Conservation (phyloP, 768 basidiomycete species). For the Phanerochaete sordida region DNA sequence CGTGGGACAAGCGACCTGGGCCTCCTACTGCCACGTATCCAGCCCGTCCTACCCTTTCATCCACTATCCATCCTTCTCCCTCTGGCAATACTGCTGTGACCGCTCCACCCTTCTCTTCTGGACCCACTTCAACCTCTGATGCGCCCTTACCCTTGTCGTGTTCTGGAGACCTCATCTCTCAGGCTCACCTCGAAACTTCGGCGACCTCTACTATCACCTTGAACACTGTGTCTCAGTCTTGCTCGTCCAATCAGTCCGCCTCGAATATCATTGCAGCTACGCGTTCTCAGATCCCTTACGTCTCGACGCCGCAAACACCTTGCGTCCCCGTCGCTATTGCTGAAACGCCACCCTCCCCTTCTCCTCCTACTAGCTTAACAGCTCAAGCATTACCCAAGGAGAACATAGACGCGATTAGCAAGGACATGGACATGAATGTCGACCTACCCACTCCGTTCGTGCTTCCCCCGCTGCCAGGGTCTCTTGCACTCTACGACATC, state of each 20-base stretch:
- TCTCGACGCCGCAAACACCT: too few species aligned
- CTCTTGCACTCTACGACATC: slow-evolving; percentile 50
- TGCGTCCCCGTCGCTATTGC: too few species aligned
- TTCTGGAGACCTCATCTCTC: not conserved
- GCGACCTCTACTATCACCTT: not conserved
- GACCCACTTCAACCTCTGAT: not conserved
- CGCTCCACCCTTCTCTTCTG: not conserved
- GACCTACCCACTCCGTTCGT: slow-evolving; percentile 22
- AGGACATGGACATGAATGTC: not conserved
- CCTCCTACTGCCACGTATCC: not conserved
- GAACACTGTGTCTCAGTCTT: not conserved
- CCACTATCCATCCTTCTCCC: not conserved
- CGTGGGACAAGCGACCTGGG: not conserved
- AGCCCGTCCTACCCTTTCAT: not conserved
- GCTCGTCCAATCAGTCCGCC: not conserved
- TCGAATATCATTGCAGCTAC: not conserved
- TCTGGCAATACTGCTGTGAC: not conserved
- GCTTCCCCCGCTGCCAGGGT: slow-evolving; percentile 38
- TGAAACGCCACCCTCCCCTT: too few species aligned
- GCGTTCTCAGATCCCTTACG: not conserved
- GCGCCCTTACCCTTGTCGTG: too few species aligned
- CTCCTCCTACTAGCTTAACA: too few species aligned
- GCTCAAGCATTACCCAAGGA: not conserved
- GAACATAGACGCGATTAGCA: not conserved
- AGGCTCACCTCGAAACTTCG: not conserved